Percentiles rank a stretch among this genome's conserved stretches.
These are phyloP conservation scores for Thalassia testudinum DNA, from an alignment of 116 monocot species.

Conservation along the genomic window DNA sequence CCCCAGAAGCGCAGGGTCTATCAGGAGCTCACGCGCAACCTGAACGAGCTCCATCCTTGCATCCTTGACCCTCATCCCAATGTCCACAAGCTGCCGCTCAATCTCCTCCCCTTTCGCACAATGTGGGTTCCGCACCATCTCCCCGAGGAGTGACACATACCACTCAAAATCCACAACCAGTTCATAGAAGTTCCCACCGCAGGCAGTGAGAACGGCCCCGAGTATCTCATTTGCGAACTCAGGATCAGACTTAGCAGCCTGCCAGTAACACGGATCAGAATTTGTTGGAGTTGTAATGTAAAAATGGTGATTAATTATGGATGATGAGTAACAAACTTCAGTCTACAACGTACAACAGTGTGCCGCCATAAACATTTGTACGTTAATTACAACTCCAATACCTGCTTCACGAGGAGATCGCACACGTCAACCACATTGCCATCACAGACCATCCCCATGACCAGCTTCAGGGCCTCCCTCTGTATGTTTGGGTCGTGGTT, in stretches of 20 bases:
- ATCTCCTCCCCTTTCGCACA: slow-evolving; percentile 64
- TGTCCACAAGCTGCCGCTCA: slow-evolving; percentile 72
- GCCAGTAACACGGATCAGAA: too few species aligned
- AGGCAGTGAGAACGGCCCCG: slow-evolving; percentile 33
- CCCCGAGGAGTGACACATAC: slow-evolving; percentile 67
- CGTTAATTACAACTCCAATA: too few species aligned
- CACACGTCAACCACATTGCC: slow-evolving; percentile 51
- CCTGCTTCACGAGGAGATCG: slow-evolving; percentile 30
- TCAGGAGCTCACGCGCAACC: slow-evolving; percentile 56
- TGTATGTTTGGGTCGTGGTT: slow-evolving; percentile 66
- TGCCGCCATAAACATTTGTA: too few species aligned
- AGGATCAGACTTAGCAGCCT: slow-evolving; percentile 53
- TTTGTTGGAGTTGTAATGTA: too few species aligned
- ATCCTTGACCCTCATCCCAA: slow-evolving; percentile 73
- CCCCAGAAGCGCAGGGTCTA: slow-evolving; percentile 74
- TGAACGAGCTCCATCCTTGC: slow-evolving; percentile 64
- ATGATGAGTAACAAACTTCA: too few species aligned
- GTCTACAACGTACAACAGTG: too few species aligned
- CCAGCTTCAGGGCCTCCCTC: slow-evolving; percentile 43
- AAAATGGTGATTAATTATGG: too few species aligned
- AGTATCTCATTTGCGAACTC: slow-evolving; percentile 73
- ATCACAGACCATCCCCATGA: slow-evolving; percentile 56
- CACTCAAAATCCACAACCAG: slow-evolving; percentile 82
- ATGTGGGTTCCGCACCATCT: slow-evolving; percentile 58
- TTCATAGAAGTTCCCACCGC: slow-evolving; percentile 56